These are phyloP conservation scores for Solanum phureja DNA, from an alignment of 257 asterid species.

Conservation along the genomic window DNA sequence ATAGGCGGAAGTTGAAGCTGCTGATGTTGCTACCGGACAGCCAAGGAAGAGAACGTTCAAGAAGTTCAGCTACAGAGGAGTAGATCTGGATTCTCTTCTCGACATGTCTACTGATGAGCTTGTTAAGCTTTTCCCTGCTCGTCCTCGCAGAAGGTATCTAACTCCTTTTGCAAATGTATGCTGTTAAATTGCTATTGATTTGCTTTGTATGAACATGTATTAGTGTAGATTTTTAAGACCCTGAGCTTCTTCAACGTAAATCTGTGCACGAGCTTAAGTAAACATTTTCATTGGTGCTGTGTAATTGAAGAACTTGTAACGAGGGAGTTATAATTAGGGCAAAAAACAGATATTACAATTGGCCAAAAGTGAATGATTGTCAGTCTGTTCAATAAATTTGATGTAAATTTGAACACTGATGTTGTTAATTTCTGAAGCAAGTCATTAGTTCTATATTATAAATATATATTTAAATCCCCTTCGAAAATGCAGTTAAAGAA, in stretches of 20 bases:
- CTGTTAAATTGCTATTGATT: neutral
- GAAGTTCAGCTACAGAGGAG: slow-evolving; percentile 91
- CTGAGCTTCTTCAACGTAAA: neutral
- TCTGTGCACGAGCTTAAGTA: neutral
- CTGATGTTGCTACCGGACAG: slow-evolving; percentile 52
- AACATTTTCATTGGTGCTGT: neutral
- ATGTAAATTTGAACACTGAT: neutral
- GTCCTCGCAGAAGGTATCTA: slow-evolving; percentile 59
- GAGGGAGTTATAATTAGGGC: neutral
- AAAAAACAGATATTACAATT: no score
- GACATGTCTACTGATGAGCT: slow-evolving; percentile 85
- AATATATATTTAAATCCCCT: neutral
- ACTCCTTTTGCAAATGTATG: neutral
- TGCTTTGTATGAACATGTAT: neutral
- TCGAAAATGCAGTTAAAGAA: neutral
- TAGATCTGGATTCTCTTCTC: slow-evolving; percentile 83
- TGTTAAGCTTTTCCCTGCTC: slow-evolving; percentile 73
- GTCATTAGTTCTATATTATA: neutral
- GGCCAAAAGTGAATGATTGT: neutral
- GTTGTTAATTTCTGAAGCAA: neutral
- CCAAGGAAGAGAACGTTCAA: slow-evolving; percentile 79
- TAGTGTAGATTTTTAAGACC: neutral
- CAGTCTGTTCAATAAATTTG: neutral
- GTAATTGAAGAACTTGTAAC: neutral
- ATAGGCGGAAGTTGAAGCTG: slow-evolving; percentile 69